Evolutionary conservation across 106 monocot species (phyloP).

Genomic region (Cymbidium sinense): DNA sequence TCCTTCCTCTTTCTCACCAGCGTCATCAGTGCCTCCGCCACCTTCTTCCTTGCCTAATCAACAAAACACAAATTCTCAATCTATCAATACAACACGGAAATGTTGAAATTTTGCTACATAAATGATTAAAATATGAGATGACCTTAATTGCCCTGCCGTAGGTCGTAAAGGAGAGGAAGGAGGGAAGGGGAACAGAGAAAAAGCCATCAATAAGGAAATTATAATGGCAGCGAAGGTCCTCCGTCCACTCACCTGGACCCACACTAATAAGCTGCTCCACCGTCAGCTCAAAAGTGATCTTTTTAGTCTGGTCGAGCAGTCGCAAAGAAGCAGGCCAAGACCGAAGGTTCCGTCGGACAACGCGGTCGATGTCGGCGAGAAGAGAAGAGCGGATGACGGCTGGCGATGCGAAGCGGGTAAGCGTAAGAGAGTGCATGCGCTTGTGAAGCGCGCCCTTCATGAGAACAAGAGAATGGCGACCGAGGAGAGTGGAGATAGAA

Average conservation of each 20-base stretch:
- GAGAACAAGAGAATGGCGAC: slow-evolving; percentile 65
- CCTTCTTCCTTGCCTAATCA: slow-evolving; percentile 60
- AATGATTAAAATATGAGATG: neutral
- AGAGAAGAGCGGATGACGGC: slow-evolving; percentile 36
- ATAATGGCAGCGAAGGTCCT: slow-evolving; percentile 61
- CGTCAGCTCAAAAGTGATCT: slow-evolving; percentile 81
- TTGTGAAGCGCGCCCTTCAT: slow-evolving; percentile 57
- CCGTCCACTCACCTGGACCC: slow-evolving; percentile 74
- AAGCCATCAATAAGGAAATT: slow-evolving; percentile 73
- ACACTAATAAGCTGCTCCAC: slow-evolving; percentile 81
- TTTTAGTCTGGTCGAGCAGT: slow-evolving; percentile 77
- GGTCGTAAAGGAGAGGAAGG: slow-evolving; percentile 57
- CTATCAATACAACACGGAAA: neutral
- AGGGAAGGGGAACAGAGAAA: slow-evolving; percentile 79
- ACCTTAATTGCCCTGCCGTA: slow-evolving; percentile 80
- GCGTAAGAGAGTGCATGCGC: slow-evolving; percentile 72
- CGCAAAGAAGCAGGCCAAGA: slow-evolving; percentile 29
- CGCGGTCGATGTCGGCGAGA: slow-evolving; percentile 57
- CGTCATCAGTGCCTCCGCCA: slow-evolving; percentile 50
- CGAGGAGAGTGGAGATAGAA: slow-evolving; percentile 69
- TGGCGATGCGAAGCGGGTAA: slow-evolving; percentile 53
- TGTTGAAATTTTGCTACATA: neutral
- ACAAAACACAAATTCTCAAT: neutral
- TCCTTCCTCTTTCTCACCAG: slow-evolving; percentile 55
- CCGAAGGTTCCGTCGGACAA: slow-evolving; percentile 37